Conservation (phyloP, 305 asterid genomes). For the Euphrasia arctica region DNA sequence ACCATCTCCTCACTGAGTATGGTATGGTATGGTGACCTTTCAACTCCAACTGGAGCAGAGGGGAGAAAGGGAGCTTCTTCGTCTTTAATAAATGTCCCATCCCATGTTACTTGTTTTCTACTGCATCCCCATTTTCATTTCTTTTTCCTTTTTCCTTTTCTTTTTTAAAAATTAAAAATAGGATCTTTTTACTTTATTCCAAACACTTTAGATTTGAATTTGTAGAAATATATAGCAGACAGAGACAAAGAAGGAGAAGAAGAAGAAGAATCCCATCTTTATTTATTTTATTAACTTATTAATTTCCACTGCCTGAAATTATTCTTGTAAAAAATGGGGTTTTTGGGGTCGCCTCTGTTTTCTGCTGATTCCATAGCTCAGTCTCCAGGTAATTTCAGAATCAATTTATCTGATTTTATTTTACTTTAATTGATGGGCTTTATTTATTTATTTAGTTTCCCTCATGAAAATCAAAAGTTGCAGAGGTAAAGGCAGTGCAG, state of each 20-base stretch:
- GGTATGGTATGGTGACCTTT: background rate
- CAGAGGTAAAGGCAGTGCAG: slow-evolving; percentile 43
- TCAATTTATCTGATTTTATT: background rate
- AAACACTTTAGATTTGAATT: slow-evolving; percentile 20
- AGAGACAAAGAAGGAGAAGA: background rate
- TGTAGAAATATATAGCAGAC: background rate
- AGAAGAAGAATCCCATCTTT: slow-evolving; percentile 12
- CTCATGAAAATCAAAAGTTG: slow-evolving; percentile 26
- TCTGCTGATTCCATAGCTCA: slow-evolving; percentile 34
- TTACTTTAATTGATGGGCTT: slow-evolving; percentile 1
- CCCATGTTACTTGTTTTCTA: slow-evolving; percentile 46
- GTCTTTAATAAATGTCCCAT: slow-evolving; percentile 51
- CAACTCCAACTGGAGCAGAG: slow-evolving; percentile 5
- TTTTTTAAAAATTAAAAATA: background rate
- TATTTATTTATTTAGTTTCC: background rate
- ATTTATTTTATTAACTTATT: background rate
- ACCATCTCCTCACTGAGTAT: background rate
- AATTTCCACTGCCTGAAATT: background rate
- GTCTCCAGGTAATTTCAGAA: slow-evolving; percentile 49
- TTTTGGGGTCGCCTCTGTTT: slow-evolving; percentile 33
- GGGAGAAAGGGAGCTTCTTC: slow-evolving; percentile 17
- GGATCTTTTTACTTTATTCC: background rate
- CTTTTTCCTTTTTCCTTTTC: background rate
- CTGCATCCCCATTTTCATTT: slow-evolving; percentile 18
- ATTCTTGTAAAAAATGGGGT: slow-evolving; percentile 25